Base-by-base conservation (phyloP, 352 stramenopile genomes). In the Phytophthora pistaciae region DNA sequence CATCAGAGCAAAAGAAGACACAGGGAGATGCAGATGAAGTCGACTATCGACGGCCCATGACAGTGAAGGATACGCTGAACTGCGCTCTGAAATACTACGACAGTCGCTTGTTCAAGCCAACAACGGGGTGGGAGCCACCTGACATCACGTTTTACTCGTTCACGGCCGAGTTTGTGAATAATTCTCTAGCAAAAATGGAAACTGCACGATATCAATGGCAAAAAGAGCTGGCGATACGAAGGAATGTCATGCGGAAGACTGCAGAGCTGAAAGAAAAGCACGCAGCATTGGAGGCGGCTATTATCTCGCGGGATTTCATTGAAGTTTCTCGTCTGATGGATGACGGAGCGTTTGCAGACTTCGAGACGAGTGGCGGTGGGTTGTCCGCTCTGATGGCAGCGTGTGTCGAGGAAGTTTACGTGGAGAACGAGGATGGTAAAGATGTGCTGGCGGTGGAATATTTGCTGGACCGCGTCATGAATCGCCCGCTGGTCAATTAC, bases 331-430 rank as follows among this genome's bases (percentile, higher is more conserved):
- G 40, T 6, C 46, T 91, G 18, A 66, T 93, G n/a, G 84, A 92
- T 52, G 67, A 76, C 7, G 84, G 87, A 6, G 86, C 86, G 3
- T 91, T 87, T 36, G 79, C 84, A 7, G 88, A 95, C 63, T 88
- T 91, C 27, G 87, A 91, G 54, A 93, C 88, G 1, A 66, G 40
- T 20, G 13, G 38, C 8, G 73, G 65, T 5, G 86, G 70, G 2
- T 25, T 84, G 23, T 85, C 86, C 5, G 72, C 74, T 2, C 68
- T 93, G 4, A 86, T 87, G 75, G 80, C 74, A 1, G 81, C 85
- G 20, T 92, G 84, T 40, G 64, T 84, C 2, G 74, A 92, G 14
- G 88, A 95, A 48, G 10, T 71, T 6, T 92, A 90, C 38, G 68
- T 93, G 5, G 44, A 68, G 21, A 93, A 95, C 25, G 48, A 23